These are phyloP conservation scores for Vicia sativa DNA, from an alignment of 306 rosid species.

Conservation along the genomic window DNA sequence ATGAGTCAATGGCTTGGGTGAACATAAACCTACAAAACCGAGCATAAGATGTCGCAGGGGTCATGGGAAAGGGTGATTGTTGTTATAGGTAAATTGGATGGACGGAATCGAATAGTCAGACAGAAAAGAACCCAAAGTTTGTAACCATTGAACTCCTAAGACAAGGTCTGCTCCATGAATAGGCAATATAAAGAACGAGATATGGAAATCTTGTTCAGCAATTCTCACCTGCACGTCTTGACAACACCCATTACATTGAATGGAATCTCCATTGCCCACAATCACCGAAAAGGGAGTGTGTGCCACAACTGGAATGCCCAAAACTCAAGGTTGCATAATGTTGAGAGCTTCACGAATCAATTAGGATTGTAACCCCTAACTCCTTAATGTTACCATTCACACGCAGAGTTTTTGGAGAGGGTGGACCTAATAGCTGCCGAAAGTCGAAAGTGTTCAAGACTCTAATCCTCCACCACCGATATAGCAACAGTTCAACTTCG, in stretches of 20 bases:
- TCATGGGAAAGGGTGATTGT: background rate
- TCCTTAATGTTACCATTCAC: background rate
- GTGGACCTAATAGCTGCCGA: background rate
- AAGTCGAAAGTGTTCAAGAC: background rate
- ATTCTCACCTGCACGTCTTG: background rate
- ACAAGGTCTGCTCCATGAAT: background rate
- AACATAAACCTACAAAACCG: too few species aligned
- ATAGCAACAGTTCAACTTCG: background rate
- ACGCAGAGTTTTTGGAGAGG: background rate
- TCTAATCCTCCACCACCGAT: background rate
- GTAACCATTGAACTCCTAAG: background rate
- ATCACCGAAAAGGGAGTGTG: background rate
- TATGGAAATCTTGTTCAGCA: background rate
- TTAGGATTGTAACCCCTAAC: background rate
- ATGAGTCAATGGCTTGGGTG: background rate
- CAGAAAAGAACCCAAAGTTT: background rate
- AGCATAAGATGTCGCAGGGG: too few species aligned
- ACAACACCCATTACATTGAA: background rate
- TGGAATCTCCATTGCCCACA: background rate
- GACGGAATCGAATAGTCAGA: background rate
- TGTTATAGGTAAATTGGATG: background rate
- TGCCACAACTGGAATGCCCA: too few species aligned
- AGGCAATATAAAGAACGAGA: background rate
- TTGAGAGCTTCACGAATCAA: too few species aligned
- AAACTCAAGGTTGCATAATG: background rate